These are phyloP conservation scores for Panicum virgatum DNA, from an alignment of 202 grass and related monocot genomes.

Conservation along the genomic window DNA sequence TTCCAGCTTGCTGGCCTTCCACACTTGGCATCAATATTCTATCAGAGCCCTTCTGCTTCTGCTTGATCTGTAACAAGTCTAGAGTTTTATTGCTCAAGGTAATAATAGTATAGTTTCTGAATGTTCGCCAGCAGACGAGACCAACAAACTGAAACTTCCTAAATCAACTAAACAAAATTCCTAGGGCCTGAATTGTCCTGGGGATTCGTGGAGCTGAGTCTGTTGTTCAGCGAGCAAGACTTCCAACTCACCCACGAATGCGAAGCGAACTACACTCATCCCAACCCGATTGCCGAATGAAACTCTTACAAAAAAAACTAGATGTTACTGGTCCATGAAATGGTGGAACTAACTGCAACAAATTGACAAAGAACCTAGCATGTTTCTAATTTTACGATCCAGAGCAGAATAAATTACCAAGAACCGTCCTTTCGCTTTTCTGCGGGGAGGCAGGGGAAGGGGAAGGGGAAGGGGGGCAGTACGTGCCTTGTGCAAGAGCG, in stretches of 20 bases:
- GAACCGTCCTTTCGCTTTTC: neutral
- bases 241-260: neutral
- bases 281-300: neutral
- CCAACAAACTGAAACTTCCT: too few species aligned
- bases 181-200: neutral
- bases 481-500: slow-evolving; percentile 79
- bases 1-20: slow-evolving; percentile 81
- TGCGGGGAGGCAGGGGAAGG: too few species aligned
- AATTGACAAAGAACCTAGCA: neutral
- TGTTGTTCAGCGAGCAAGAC: neutral
- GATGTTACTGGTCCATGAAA: neutral
- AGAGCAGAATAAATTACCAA: neutral
- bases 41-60: slow-evolving; percentile 80
- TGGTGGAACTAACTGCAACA: neutral
- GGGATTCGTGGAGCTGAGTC: neutral
- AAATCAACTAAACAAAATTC: neutral
- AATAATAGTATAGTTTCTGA: slow-evolving; percentile 6
- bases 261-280: neutral
- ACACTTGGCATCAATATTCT: slow-evolving; percentile 87
- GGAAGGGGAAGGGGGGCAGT: neutral
- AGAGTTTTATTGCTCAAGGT: neutral
- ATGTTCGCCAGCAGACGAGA: neutral
- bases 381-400: neutral
- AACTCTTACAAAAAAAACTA: neutral
- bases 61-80: slow-evolving; percentile 62